A percentile compares a stretch with the other conserved stretches of the same genome.
Evolutionary conservation across 2,329 filamentous ascomycete genomes (phyloP).

Genomic region (Amauroascus verrucosus): DNA sequence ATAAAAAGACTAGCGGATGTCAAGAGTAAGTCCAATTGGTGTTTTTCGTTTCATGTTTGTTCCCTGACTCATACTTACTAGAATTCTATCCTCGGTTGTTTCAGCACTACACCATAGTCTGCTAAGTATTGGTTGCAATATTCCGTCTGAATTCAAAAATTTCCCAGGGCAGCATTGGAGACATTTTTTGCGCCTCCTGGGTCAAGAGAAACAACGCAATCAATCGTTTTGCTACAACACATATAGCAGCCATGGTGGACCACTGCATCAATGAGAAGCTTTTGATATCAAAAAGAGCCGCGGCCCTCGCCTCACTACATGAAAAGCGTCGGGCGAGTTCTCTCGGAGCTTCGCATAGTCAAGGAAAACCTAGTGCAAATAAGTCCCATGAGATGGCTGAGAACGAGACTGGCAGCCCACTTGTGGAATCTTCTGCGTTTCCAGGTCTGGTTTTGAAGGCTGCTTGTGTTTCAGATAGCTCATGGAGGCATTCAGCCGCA

Average conservation of each 20-base stretch:
- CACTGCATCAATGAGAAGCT: not conserved
- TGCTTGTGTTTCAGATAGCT: not conserved
- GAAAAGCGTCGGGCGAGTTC: not conserved
- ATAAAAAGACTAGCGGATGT: too few relatives aligned
- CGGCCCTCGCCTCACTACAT: not conserved
- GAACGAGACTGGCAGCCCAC: not conserved
- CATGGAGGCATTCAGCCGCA: not conserved
- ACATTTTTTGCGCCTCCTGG: not conserved
- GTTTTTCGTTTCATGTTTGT: not conserved
- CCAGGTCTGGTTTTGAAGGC: not conserved
- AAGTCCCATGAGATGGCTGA: not conserved
- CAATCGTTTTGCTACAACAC: not conserved
- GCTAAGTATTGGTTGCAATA: not conserved
- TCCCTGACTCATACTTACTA: not conserved
- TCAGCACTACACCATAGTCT: not conserved
- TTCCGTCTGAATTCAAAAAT: not conserved
- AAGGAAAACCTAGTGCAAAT: slow-evolving; percentile 2
- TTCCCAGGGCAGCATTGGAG: not conserved
- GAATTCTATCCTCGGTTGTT: too few relatives aligned
- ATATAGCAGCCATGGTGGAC: not conserved
- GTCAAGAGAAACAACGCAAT: not conserved
- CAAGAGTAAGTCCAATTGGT: not conserved
- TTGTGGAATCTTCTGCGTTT: not conserved
- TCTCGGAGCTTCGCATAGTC: not conserved
- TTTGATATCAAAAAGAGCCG: slow-evolving; percentile 5